Percentiles rank a stretch among this genome's conserved stretches.
Evolutionary conservation across 345 rosid genomes (phyloP).

Genomic region (Acer negundo): DNA sequence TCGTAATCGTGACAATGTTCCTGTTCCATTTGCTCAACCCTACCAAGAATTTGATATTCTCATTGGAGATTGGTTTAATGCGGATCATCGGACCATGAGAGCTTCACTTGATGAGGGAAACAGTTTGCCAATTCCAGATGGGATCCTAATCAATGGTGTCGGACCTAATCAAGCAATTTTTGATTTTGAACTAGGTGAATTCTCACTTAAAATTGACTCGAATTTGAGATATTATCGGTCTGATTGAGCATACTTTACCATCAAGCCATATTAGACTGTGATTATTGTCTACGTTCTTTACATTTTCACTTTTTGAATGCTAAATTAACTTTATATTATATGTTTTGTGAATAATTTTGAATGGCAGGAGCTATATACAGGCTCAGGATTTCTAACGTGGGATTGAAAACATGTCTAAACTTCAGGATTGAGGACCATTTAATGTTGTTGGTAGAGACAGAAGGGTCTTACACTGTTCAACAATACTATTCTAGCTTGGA

Average conservation of each 20-base stretch:
- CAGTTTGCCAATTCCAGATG: conserved; percentile 19
- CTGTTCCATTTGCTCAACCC: conserved; percentile 31
- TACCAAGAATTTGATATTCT: conserved; percentile 26
- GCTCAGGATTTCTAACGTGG: conserved; percentile 44
- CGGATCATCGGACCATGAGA: conserved; percentile 28
- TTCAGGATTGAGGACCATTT: conserved; percentile 36
- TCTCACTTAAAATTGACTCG: not conserved
- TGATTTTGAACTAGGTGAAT: conserved; percentile 26
- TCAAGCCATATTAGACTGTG: no score
- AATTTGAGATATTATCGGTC: no score
- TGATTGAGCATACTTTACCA: no score
- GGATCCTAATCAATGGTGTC: conserved; percentile 33
- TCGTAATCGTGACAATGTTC: conserved; percentile 19
- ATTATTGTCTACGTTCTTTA: no score
- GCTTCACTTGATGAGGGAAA: conserved; percentile 25
- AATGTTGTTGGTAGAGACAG: conserved; percentile 42
- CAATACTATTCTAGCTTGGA: conserved; percentile 34
- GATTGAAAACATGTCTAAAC: conserved; percentile 32
- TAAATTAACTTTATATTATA: no score
- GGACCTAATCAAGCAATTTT: conserved; percentile 24
- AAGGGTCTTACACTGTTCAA: conserved; percentile 43
- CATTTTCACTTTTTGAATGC: no score
- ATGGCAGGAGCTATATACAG: conserved; percentile 31
- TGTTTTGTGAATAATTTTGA: no score
- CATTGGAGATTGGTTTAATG: conserved; percentile 37